These are phyloP conservation scores for Fonsecaea erecta DNA, from an alignment of 2,329 filamentous ascomycete species.

Conservation along the genomic window DNA sequence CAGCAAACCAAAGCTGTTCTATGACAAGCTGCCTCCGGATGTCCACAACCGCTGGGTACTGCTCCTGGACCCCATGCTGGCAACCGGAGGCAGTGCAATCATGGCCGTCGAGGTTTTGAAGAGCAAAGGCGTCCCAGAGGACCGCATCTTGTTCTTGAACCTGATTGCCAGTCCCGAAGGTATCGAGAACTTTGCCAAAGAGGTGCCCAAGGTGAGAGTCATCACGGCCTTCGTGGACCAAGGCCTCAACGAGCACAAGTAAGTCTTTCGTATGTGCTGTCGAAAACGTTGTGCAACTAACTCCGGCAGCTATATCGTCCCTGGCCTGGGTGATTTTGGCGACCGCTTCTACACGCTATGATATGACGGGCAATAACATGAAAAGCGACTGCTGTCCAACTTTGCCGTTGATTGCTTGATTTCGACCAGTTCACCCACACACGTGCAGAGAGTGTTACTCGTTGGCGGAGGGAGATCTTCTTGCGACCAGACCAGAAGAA, in stretches of 20 bases:
- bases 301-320: slow-evolving; percentile 42
- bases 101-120: slow-evolving; percentile 96
- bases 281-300: slow-evolving; percentile 12
- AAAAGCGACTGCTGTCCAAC: background rate
- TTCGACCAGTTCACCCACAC: background rate
- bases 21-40: slow-evolving; percentile 94
- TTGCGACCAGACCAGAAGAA: background rate
- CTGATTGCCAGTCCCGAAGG: slow-evolving; percentile 96
- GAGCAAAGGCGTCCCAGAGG: slow-evolving; percentile 87
- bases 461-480: background rate
- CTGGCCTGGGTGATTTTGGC: slow-evolving; percentile 47
- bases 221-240: slow-evolving; percentile 96
- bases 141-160: slow-evolving; percentile 94
- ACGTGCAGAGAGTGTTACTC: background rate
- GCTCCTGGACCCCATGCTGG: slow-evolving; percentile 97
- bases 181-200: slow-evolving; percentile 82
- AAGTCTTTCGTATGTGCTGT: slow-evolving; percentile 45
- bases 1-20: slow-evolving; percentile 87
- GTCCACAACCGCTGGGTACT: slow-evolving; percentile 92
- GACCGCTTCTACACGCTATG: slow-evolving; percentile 40
- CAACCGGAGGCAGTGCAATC: slow-evolving; percentile 91
- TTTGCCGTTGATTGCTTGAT: background rate
- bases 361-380: slow-evolving; percentile 12
- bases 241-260: slow-evolving; percentile 98
- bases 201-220: slow-evolving; percentile 85